Conservation (phyloP, 345 rosid genomes). For the Arabis alpina region DNA sequence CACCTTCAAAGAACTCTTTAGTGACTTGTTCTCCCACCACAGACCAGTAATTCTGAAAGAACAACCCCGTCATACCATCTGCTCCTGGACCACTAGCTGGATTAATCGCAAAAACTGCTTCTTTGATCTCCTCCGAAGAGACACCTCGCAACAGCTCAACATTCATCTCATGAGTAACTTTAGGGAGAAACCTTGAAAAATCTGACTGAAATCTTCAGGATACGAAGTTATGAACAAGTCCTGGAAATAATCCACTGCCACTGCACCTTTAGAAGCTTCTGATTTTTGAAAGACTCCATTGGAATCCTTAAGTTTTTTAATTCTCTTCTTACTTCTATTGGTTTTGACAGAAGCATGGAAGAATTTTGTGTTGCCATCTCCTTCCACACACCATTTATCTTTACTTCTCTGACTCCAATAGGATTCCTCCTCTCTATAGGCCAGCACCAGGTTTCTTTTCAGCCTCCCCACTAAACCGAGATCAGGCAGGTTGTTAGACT, state of each 20-base stretch:
- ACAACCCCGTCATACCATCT: neutral
- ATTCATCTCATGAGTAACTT: neutral
- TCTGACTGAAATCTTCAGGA: too few species aligned
- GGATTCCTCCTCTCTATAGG: neutral
- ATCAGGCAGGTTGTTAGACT: too few species aligned
- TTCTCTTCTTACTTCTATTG: neutral
- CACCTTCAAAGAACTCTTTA: too few species aligned
- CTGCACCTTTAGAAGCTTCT: too few species aligned
- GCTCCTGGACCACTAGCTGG: neutral
- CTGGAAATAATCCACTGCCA: too few species aligned
- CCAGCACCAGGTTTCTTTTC: fast-evolving
- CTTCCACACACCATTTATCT: neutral
- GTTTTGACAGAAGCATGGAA: neutral
- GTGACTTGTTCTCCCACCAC: too few species aligned
- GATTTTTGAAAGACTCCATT: too few species aligned
- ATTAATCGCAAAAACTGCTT: neutral
- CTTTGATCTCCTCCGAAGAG: neutral
- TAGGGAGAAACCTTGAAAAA: neutral
- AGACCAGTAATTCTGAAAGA: neutral
- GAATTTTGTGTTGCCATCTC: neutral
- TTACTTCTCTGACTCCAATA: neutral
- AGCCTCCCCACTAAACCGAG: too few species aligned
- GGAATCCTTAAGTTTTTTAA: too few species aligned
- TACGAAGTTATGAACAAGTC: too few species aligned
- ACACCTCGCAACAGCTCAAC: neutral